Evolutionary conservation across 768 basidiomycete genomes (phyloP), one percentile per base, ranked within the genome.

Genomic region (Amanita inopinata): DNA sequence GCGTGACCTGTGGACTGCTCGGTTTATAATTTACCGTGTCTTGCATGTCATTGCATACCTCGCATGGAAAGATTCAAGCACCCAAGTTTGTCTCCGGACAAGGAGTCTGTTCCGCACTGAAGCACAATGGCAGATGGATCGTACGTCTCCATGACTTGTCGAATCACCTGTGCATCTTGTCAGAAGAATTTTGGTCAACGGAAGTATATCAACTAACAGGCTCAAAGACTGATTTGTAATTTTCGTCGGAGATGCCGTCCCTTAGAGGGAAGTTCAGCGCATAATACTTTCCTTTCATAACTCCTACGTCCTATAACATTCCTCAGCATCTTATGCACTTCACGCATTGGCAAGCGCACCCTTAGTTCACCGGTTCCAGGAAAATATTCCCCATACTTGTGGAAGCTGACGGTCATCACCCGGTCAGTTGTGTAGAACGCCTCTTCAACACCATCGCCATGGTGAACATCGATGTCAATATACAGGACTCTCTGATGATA

Each of bases 321-420:
- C 46, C 50, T 41, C 15, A 46, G 40, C 33, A 36, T 24, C 39
- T 22, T 38, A 39, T 45, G 12, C 8, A 9, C 24, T 6, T 23
- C 19, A 34, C 23, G 40, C 33, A 40, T 34, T 43, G 22, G 35
- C 45, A 20, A 23, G 57, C 79, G 51, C 56, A 89, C 89, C 51
- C 93, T 74, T 30, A 96, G 69, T 61, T 96, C 93, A n/a, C 96
- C 96, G 4, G 96, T 99, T 31, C 96, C 96, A 19, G 96, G 96
- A 62, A 99, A 99, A 62, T 86, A 99, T 61, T 99, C 96, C 24
- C 96, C 96, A 50, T 97, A 99, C 61, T 98, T 97, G 60, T 99
- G 96, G 63, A 98, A 96, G 53, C 88, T 92, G 55, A 82, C 82
- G 0, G 94, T 98, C 96, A 98, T 98, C 44, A 99, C 96, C 33